These are phyloP conservation scores for Nemania sp. DNA, from an alignment of 2,329 filamentous ascomycete genomes.

Conservation along the genomic window DNA sequence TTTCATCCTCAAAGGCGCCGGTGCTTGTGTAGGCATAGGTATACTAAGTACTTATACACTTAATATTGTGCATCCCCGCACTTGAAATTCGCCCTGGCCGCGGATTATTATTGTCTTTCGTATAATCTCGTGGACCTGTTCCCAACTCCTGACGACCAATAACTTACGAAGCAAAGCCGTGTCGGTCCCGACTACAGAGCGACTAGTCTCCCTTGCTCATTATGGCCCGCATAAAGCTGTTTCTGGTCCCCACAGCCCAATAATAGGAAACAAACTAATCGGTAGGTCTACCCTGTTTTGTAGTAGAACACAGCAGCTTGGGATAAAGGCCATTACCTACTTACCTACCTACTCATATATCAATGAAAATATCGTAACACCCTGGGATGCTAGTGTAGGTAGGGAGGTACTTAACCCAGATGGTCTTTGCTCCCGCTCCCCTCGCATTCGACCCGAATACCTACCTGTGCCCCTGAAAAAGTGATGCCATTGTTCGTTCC, in stretches of 20 bases:
- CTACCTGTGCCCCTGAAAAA: conserved; percentile 7
- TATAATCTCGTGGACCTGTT: conserved; percentile 7
- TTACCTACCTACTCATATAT: conserved; percentile 6
- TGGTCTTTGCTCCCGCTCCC: neutral
- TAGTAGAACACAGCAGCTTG: conserved; percentile 1
- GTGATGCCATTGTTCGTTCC: conserved; percentile 12
- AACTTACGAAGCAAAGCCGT: conserved; percentile 8
- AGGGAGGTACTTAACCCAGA: too few relatives aligned
- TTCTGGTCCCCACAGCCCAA: conserved; percentile 23
- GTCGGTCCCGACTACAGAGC: conserved; percentile 10
- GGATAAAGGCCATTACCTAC: conserved; percentile 5
- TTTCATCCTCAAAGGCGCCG: conserved; percentile 1
- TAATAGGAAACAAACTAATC: conserved; percentile 24
- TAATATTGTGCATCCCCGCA: conserved; percentile 5
- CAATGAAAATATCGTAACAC: neutral
- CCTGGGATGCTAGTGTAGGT: too few relatives aligned
- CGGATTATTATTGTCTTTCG: conserved; percentile 2
- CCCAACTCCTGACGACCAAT: conserved; percentile 12
- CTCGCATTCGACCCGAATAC: conserved; percentile 19
- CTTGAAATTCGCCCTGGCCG: conserved; percentile 6
- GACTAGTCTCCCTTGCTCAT: conserved; percentile 21
- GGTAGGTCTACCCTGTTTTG: conserved; percentile 3
- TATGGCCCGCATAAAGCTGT: conserved; percentile 18
- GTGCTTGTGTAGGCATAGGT: neutral
- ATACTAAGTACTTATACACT: too few relatives aligned